Percentiles rank a stretch among this genome's conserved stretches.
These are phyloP conservation scores for Cercospora citrullina DNA, from an alignment of 2,329 filamentous ascomycete species.

Conservation along the genomic window DNA sequence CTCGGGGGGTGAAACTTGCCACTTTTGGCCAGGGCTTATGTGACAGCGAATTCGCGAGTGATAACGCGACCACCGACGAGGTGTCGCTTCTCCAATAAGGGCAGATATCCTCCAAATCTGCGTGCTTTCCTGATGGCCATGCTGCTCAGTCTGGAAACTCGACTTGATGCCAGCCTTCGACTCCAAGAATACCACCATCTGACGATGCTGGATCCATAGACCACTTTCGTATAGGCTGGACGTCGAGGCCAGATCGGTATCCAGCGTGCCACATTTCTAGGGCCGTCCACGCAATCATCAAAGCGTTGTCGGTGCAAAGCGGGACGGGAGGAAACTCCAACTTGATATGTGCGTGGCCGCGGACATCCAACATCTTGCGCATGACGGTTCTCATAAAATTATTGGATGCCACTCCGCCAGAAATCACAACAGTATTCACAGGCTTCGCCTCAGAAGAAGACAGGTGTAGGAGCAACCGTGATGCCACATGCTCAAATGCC, in stretches of 20 bases:
- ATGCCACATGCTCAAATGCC: constrained; percentile 83
- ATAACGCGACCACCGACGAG: not conserved
- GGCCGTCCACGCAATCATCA: constrained; percentile 95
- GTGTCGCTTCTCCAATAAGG: not conserved
- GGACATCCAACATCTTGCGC: constrained; percentile 59
- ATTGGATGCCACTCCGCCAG: constrained; percentile 90
- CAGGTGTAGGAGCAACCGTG: constrained; percentile 63
- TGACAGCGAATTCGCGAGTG: not conserved
- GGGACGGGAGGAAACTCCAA: constrained; percentile 72
- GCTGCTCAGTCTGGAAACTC: not conserved
- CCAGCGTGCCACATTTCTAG: constrained; percentile 88
- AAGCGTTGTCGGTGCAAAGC: constrained; percentile 91
- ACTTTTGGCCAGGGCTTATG: not conserved
- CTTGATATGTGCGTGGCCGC: constrained; percentile 62
- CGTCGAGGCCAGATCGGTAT: constrained; percentile 62
- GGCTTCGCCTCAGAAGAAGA: constrained; percentile 12
- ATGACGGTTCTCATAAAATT: constrained; percentile 69
- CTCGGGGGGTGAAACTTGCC: not conserved
- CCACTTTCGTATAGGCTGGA: constrained; percentile 69
- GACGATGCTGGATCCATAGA: constrained; percentile 63
- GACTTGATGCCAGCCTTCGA: constrained; percentile 50
- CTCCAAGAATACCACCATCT: constrained; percentile 68
- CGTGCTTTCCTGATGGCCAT: not conserved
- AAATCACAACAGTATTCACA: constrained; percentile 70
- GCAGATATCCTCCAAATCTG: not conserved